Base-by-base conservation (phyloP, 441 rosid species). In the Theobroma grandiflorum region DNA sequence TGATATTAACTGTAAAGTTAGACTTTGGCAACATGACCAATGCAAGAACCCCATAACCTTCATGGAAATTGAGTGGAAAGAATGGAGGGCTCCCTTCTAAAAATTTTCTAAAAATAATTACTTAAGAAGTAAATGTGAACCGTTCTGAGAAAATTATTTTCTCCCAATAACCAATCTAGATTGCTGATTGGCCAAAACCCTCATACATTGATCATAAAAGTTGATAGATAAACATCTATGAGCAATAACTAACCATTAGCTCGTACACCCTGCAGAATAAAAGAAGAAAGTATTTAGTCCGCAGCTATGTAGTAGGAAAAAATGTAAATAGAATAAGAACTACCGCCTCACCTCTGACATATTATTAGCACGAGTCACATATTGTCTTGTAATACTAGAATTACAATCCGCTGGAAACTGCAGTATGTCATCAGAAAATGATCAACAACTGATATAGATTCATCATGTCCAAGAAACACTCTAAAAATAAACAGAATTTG, bases 161-260 rank as follows among this genome's bases (percentile, higher is more conserved):
- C 18, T 12, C 38, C 7, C 33, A 33, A 59, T 8, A 15, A 22
- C 38, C 31, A 49, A 70, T 70, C 62, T 3, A 42, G 50, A 79
- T 31, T 58, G 16, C 67, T 64, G 74, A 26, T 49, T 74, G 8
- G 50, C 38, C 55, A 70, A 55, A 45, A 63, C 31, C 61, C 8
- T 68, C 43, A 47, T 37, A 50, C 10, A 75, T 8, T 15, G 20
- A 52, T n/a, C 49, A 9, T 64, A 78, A 79, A 63, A 63, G 81
- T 80, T 65, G 33, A 58, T 52, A 40, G 68, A 58, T 31, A 76
- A 42, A 42, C 59, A 35, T 33, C n/a, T 50, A 72, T 70, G 76
- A 75, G 82, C 66, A 76, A n/a, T 61, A 38, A 87, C 94, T 88
- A 80, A 95, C 98, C 98, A 67, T 80, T 85, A 65, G 80, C 82